Evolutionary conservation across 345 rosid genomes (phyloP).

Genomic region (Eucalyptus virginea): DNA sequence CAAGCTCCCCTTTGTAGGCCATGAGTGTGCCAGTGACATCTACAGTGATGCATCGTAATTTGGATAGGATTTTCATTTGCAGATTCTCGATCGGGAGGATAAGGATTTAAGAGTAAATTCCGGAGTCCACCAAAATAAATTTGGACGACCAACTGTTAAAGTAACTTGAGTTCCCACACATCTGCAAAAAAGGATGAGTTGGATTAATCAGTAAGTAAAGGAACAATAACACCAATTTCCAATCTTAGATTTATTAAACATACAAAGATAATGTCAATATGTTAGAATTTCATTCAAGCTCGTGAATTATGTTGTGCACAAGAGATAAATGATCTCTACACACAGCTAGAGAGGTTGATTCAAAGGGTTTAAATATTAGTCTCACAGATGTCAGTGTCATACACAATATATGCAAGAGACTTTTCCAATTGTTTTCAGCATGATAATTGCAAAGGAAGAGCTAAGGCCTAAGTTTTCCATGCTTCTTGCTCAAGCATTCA

Average conservation of each 20-base stretch:
- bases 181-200: not conserved
- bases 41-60: slow-evolving; percentile 68
- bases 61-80: slow-evolving; percentile 55
- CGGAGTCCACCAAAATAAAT: not conserved
- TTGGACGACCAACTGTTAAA: not conserved
- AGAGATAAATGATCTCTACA: not conserved
- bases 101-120: not conserved
- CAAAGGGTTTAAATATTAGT: not conserved
- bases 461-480: not conserved
- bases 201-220: not conserved
- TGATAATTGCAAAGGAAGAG: not conserved
- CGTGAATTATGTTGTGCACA: not conserved
- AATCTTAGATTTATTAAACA: not conserved
- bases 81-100: not conserved
- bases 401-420: not conserved
- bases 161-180: not conserved
- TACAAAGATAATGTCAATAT: not conserved
- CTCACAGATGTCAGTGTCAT: not conserved
- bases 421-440: not conserved
- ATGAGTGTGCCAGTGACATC: slow-evolving; percentile 97
- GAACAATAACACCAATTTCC: not conserved
- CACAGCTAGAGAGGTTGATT: not conserved
- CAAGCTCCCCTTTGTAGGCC: slow-evolving; percentile 98
- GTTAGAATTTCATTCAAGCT: not conserved
- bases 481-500: not conserved